Percentiles rank a stretch among this genome's conserved stretches.
Conservation (phyloP, 202 grass and related monocot species). For the Eragrostis tef region DNA sequence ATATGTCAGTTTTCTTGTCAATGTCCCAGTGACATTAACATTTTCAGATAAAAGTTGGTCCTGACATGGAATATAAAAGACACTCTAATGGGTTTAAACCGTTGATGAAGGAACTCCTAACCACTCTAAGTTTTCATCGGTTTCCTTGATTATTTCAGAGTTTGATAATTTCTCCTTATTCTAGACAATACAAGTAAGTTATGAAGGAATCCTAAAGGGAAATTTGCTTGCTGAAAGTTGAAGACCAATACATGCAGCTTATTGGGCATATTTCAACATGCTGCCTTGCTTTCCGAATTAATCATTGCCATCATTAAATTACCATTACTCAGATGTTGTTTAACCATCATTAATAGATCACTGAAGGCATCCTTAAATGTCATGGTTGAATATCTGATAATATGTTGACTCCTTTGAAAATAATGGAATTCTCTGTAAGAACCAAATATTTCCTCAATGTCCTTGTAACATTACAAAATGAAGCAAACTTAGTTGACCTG, state of each 20-base stretch:
- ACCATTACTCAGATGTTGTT: constrained; percentile 56
- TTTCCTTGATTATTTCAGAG: constrained; percentile 33
- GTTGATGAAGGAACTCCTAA: constrained; percentile 68
- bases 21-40: constrained; percentile 77
- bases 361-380: constrained; percentile 81
- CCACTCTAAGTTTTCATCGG: constrained; percentile 41
- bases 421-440: constrained; percentile 35
- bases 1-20: constrained; percentile 79
- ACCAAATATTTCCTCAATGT: constrained; percentile 49
- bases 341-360: constrained; percentile 62
- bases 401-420: constrained; percentile 39
- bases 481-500: no score
- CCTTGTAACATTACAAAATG: constrained; percentile 47
- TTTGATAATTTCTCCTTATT: constrained; percentile 55
- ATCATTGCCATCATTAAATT: constrained; percentile 87
- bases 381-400: constrained; percentile 59
- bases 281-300: constrained; percentile 79
- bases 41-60: constrained; percentile 68
- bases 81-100: constrained; percentile 89
- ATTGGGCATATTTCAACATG: constrained; percentile 73
- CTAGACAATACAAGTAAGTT: constrained; percentile 66
- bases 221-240: constrained; percentile 68
- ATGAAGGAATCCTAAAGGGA: constrained; percentile 64
- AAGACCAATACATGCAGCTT: constrained; percentile 77
- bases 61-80: constrained; percentile 74